A percentile compares a stretch with the other conserved stretches of the same genome.
These are phyloP conservation scores for Xylariaceae sp. DNA, from an alignment of 2,329 filamentous ascomycete genomes.

Conservation along the genomic window DNA sequence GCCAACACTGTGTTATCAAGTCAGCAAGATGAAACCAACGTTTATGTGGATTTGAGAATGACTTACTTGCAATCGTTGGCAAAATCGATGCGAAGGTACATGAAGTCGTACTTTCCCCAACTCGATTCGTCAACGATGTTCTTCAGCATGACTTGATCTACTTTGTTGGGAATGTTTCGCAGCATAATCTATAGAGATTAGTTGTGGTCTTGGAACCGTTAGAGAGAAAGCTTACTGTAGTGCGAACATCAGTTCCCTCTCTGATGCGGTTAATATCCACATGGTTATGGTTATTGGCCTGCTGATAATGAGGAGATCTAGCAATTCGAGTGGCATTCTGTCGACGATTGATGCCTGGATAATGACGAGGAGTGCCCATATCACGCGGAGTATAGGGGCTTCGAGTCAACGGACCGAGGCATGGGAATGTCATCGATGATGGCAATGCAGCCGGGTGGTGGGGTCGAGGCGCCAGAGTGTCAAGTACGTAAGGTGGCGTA, in stretches of 20 bases:
- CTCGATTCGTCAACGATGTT: conserved; percentile 71
- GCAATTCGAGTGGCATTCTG: conserved; percentile 45
- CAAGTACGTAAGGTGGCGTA: conserved; percentile 32
- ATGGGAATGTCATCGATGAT: conserved; percentile 26
- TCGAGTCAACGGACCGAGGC: conserved; percentile 25
- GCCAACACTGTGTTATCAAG: conserved; percentile 61
- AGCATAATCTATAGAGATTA: conserved; percentile 68
- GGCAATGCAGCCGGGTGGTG: conserved; percentile 25
- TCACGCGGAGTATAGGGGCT: conserved; percentile 29
- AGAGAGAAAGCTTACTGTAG: conserved; percentile 53
- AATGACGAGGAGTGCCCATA: conserved; percentile 38
- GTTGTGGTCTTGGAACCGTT: background rate
- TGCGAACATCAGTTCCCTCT: conserved; percentile 66
- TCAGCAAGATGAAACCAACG: conserved; percentile 25
- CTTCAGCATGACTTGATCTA: conserved; percentile 73
- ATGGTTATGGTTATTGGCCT: conserved; percentile 53
- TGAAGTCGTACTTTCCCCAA: conserved; percentile 83
- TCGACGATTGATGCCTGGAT: conserved; percentile 39
- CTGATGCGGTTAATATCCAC: conserved; percentile 57
- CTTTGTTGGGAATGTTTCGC: conserved; percentile 88
- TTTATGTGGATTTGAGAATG: background rate
- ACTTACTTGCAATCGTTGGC: conserved; percentile 76
- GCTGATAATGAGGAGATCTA: conserved; percentile 43
- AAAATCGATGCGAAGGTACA: conserved; percentile 90
- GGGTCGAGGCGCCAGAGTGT: conserved; percentile 31